A percentile compares a stretch with the other conserved stretches of the same genome.
Conservation (phyloP, 345 rosid species). For the Nasturtium officinale region DNA sequence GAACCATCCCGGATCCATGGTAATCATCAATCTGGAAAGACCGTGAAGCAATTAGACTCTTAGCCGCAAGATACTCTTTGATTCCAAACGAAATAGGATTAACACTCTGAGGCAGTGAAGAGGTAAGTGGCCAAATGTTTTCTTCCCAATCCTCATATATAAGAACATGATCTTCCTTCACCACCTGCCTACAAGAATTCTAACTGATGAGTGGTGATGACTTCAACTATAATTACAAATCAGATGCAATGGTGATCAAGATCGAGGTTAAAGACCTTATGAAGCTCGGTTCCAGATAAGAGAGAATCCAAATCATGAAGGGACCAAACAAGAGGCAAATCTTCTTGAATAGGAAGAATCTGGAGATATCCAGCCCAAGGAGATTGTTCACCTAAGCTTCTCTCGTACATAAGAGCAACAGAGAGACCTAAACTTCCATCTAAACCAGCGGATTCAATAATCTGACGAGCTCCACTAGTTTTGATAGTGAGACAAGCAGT, state of each 20-base stretch:
- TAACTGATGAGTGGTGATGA: slow-evolving; percentile 8
- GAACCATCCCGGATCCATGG: slow-evolving; percentile 92
- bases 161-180: slow-evolving; percentile 76
- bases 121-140: slow-evolving; percentile 60
- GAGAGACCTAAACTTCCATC: slow-evolving; percentile 72
- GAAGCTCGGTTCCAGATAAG: slow-evolving; percentile 82
- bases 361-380: slow-evolving; percentile 83
- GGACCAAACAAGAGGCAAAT: slow-evolving; percentile 74
- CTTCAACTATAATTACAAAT: not conserved
- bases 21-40: slow-evolving; percentile 75
- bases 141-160: slow-evolving; percentile 78
- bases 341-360: slow-evolving; percentile 64
- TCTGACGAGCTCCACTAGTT: slow-evolving; percentile 58
- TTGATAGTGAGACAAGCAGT: slow-evolving; percentile 74
- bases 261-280: slow-evolving; percentile 50
- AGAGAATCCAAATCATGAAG: slow-evolving; percentile 60
- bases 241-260: not conserved
- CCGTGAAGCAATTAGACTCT: slow-evolving; percentile 73
- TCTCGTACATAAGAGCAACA: slow-evolving; percentile 83
- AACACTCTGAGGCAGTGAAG: slow-evolving; percentile 40
- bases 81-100: slow-evolving; percentile 52
- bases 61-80: slow-evolving; percentile 70
- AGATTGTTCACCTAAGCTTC: slow-evolving; percentile 62
- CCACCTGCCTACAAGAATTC: slow-evolving; percentile 60
- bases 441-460: slow-evolving; percentile 61